These are phyloP conservation scores for Lophiotrema nucula DNA, from an alignment of 495 filamentous ascomycete genomes.

Conservation along the genomic window DNA sequence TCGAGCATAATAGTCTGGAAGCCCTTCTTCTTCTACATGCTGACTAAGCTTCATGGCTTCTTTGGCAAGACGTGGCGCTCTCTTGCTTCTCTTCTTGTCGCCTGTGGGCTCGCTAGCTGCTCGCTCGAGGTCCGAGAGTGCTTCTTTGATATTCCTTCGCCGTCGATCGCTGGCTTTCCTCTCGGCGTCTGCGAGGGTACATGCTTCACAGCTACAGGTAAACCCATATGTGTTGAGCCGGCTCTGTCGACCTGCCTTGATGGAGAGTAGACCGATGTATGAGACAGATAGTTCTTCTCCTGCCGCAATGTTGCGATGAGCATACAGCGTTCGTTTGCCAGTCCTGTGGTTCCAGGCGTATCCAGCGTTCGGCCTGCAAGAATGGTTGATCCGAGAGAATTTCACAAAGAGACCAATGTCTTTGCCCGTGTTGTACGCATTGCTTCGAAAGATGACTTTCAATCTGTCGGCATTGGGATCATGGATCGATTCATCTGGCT, in stretches of 20 bases:
- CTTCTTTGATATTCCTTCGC: conserved; percentile 7
- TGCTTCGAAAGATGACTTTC: conserved; percentile 23
- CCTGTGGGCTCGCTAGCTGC: not conserved
- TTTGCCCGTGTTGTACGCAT: conserved; percentile 22
- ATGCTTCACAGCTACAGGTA: conserved; percentile 25
- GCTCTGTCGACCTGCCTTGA: conserved; percentile 5
- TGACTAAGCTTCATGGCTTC: conserved; percentile 5
- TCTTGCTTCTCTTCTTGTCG: conserved; percentile 6
- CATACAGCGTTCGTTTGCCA: conserved; percentile 15
- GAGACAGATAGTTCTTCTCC: conserved; percentile 27
- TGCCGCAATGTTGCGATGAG: conserved; percentile 8
- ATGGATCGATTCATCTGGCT: not conserved
- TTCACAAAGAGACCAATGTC: conserved; percentile 25
- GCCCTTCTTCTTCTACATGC: conserved; percentile 21
- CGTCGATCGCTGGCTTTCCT: conserved; percentile 6
- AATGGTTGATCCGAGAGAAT: conserved; percentile 28
- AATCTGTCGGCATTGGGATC: not conserved
- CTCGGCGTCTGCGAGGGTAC: not conserved
- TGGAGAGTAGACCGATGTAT: conserved; percentile 19
- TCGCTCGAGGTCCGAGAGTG: not conserved
- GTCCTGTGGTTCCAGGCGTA: conserved; percentile 21
- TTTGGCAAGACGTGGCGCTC: conserved; percentile 2
- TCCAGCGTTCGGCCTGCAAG: conserved; percentile 25
- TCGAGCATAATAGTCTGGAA: conserved; percentile 26
- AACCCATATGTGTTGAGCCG: conserved; percentile 24